A percentile compares a stretch with the other conserved stretches of the same genome.
Conservation (phyloP, 176 grass and related monocot species). For the Oryza officinalis region DNA sequence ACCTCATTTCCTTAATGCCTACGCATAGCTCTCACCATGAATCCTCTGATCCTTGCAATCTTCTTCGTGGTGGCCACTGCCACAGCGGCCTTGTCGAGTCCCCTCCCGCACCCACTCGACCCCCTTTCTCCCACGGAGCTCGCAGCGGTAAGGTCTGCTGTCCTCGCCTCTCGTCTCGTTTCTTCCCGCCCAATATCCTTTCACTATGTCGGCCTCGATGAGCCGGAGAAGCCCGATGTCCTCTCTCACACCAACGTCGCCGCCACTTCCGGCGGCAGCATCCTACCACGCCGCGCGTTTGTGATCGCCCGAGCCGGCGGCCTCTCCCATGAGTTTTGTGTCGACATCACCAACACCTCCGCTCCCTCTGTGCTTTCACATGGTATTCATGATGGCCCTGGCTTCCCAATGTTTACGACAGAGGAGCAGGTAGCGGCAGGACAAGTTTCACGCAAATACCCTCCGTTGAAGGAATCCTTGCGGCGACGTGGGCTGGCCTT, state of each 20-base stretch:
- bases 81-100: background rate
- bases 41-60: constrained; percentile 21
- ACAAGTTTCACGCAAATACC: constrained; percentile 35
- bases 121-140: constrained; percentile 54
- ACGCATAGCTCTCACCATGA: background rate
- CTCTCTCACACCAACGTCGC: constrained; percentile 42
- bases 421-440: constrained; percentile 50
- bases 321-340: constrained; percentile 51
- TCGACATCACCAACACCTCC: constrained; percentile 23
- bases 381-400: constrained; percentile 35
- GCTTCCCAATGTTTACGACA: constrained; percentile 51
- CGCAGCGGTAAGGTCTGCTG: constrained; percentile 13
- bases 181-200: constrained; percentile 40
- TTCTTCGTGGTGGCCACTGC: background rate
- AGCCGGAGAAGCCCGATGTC: constrained; percentile 62
- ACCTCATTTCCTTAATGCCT: no score
- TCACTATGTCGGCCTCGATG: constrained; percentile 87
- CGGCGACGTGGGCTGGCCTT: constrained; percentile 32
- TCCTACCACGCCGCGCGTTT: constrained; percentile 30
- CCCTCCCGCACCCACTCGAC: constrained; percentile 54
- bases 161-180: constrained; percentile 37
- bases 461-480: constrained; percentile 59
- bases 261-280: no score
- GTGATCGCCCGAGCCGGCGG: constrained; percentile 49
- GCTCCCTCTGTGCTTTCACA: constrained; percentile 31